phyloP scores from a whole-genome alignment of 129 eudicot species.

The Silybum marianum region DNA sequence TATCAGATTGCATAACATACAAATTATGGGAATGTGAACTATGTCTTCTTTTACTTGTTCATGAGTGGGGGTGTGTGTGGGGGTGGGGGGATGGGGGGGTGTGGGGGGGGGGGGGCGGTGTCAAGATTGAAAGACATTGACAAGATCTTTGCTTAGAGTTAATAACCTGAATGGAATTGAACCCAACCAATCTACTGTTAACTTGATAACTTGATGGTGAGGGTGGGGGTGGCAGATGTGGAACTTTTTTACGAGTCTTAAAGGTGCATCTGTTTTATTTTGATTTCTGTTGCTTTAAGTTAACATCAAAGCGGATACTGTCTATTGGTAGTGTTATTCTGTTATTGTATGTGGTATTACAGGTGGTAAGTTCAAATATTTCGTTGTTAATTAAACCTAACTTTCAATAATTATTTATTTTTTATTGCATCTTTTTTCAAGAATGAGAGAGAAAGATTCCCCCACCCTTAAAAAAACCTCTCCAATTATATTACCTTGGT shows the following conservation, averaged over 20 bases:
- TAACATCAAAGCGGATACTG: not conserved
- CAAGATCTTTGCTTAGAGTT: slow-evolving; percentile 24
- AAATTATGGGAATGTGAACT: slow-evolving; percentile 33
- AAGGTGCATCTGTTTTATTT: not conserved
- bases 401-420: no score
- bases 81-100: not conserved
- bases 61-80: not conserved
- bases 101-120: not conserved
- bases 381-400: no score
- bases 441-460: not conserved
- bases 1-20: slow-evolving; percentile 20
- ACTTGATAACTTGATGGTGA: no score
- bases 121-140: slow-evolving; percentile 12
- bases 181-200: slow-evolving; percentile 19
- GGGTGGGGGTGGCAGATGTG: not conserved
- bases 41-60: slow-evolving; percentile 25
- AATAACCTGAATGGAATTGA: slow-evolving; percentile 26
- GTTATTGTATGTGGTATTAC: not conserved
- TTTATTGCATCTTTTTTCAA: no score
- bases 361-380: no score
- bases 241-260: no score
- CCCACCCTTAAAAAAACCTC: not conserved
- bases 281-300: not conserved
- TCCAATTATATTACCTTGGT: slow-evolving; percentile 23
- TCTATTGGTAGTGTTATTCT: no score